A percentile compares a stretch with the other conserved stretches of the same genome.
These are phyloP conservation scores for Verticillium tricorpus DNA, from an alignment of 2,329 filamentous ascomycete genomes.

Conservation along the genomic window DNA sequence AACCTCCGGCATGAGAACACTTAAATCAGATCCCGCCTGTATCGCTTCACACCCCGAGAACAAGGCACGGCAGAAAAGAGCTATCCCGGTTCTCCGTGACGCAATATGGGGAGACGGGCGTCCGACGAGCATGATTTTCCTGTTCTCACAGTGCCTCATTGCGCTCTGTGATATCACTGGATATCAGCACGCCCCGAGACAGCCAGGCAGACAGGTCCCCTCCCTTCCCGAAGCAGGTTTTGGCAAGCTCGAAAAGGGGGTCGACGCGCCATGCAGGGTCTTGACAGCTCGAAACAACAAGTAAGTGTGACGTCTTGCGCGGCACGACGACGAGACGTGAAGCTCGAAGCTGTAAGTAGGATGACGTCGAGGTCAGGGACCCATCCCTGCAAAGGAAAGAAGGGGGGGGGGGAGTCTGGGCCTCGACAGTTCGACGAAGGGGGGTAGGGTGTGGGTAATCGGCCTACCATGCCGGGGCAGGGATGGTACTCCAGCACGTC, in stretches of 20 bases:
- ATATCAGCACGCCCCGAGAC: neutral
- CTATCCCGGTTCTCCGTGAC: conserved; percentile 2
- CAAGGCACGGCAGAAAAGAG: neutral
- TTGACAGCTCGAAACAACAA: neutral
- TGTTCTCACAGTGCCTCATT: neutral
- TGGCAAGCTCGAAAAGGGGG: neutral
- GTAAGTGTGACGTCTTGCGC: neutral
- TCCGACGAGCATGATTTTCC: neutral
- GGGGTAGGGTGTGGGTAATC: neutral
- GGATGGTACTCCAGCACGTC: neutral
- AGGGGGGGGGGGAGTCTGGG: neutral
- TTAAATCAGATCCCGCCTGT: conserved; percentile 3
- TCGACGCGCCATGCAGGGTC: conserved; percentile 2
- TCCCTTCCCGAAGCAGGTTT: conserved; percentile 1
- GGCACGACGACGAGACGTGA: neutral
- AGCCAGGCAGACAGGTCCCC: neutral
- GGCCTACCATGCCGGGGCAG: neutral
- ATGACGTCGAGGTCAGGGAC: conserved; percentile 1
- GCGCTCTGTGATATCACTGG: conserved; percentile 12
- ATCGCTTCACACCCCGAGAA: neutral
- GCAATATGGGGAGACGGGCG: conserved; percentile 1
- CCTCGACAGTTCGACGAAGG: neutral
- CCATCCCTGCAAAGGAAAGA: neutral
- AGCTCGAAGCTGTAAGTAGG: neutral
- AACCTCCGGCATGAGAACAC: neutral